These are phyloP conservation scores for Thuidium tamariscinum DNA, from an alignment of 225 moss, liverwort and hornwort species.

Conservation along the genomic window DNA sequence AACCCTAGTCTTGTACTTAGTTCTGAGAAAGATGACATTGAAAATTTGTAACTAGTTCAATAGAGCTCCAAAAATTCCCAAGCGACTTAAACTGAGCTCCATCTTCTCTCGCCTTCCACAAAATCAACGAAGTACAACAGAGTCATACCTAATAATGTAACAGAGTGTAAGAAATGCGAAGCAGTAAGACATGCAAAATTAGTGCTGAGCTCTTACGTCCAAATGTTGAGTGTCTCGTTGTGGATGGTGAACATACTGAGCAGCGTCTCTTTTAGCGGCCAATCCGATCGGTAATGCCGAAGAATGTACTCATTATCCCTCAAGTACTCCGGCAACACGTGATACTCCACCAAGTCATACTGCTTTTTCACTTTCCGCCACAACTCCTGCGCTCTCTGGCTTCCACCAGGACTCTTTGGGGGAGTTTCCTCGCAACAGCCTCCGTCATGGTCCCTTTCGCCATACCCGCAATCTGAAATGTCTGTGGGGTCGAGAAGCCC, in stretches of 20 bases:
- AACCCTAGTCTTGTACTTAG: not conserved
- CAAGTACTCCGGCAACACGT: slow-evolving; percentile 78
- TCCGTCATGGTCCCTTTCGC: slow-evolving; percentile 8
- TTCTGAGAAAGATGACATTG: not conserved
- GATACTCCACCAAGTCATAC: slow-evolving; percentile 77
- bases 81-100: not conserved
- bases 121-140: not conserved
- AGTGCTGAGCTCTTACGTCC: slow-evolving; percentile 48
- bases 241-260: slow-evolving; percentile 87
- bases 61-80: not conserved
- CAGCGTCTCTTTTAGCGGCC: slow-evolving; percentile 78
- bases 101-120: not conserved
- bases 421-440: slow-evolving; percentile 20
- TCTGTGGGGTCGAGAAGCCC: not conserved
- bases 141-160: not conserved
- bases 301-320: slow-evolving; percentile 89
- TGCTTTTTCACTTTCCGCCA: slow-evolving; percentile 69
- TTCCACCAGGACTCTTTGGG: slow-evolving; percentile 32
- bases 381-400: slow-evolving; percentile 20
- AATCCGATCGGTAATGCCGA: slow-evolving; percentile 81
- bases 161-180: not conserved
- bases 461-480: slow-evolving; percentile 11
- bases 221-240: slow-evolving; percentile 94
- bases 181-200: not conserved
- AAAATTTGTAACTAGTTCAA: not conserved